phyloP scores from a whole-genome alignment of 768 basidiomycete species.

The Mycena alexandri region DNA sequence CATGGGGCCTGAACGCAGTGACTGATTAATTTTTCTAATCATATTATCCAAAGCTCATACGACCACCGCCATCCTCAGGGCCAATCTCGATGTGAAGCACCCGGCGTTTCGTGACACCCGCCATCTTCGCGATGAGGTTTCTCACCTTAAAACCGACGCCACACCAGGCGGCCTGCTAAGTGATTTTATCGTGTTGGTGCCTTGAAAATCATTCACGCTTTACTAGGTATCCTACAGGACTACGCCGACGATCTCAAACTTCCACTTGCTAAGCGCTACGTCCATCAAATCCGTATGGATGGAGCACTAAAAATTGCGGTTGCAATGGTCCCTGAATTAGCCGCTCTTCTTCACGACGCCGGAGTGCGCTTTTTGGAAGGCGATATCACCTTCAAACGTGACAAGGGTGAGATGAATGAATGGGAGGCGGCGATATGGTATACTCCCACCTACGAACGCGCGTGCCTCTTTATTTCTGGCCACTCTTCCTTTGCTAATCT shows the following conservation, averaged over 20 bases:
- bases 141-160: neutral
- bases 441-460: neutral
- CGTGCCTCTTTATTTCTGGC: neutral
- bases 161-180: constrained; percentile 11
- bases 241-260: constrained; percentile 10
- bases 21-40: too few species aligned
- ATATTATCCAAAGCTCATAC: too few species aligned
- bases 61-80: neutral
- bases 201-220: neutral
- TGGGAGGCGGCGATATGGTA: constrained; percentile 28
- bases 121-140: constrained; percentile 4
- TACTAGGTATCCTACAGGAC: neutral
- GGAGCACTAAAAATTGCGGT: constrained; percentile 20
- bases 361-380: constrained; percentile 5
- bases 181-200: neutral
- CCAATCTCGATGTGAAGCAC: constrained; percentile 4
- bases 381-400: constrained; percentile 18
- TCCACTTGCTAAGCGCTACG: constrained; percentile 11
- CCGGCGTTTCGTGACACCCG: constrained; percentile 8
- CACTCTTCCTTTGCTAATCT: neutral
- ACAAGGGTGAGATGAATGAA: constrained; percentile 17
- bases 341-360: constrained; percentile 7
- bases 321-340: constrained; percentile 13
- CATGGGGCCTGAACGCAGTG: too few species aligned
- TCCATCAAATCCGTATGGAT: constrained; percentile 22